Base-by-base conservation (phyloP, 2,329 filamentous ascomycete species). In the Pyricularia sp. region DNA sequence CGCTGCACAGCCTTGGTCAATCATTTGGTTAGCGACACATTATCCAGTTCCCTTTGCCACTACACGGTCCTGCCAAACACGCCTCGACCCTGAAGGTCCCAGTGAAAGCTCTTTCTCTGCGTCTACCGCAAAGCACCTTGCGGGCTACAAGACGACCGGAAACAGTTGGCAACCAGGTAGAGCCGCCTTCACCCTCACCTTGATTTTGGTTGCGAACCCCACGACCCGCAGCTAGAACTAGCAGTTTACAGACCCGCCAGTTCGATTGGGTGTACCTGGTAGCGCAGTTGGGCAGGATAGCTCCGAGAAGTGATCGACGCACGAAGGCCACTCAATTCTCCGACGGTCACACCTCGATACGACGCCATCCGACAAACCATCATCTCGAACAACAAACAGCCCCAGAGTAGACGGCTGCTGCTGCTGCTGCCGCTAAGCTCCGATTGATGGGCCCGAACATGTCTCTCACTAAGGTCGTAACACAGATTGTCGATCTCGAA, bases 391-490 rank as follows among this genome's bases (percentile, higher is more conserved):
- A 49, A 49, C 7, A 19, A 49, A 49, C 40, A n/a, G 6, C 19
- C 5, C 6, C 40, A 19, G 40, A 49, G 40, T 5, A 49, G 40
- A 49, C 40, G 40, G 40, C 40, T 49, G 40, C 40, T n/a, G 40
- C 40, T 49, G 40, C 40, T 49, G 40, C 40, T 19, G 40, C 40
- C 40, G 40, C 40, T 49, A 49, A 49, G 12, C 40, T 49, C 40
- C 40, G 5, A 49, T 49, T 49, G 40, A 49, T 49, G 40, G 40
- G 60, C 60, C 31, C 60, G 60, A 62, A 62, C 60, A 62, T 62
- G 60, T 40, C 60, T 62, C n/a, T 35, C 60, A 62, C 60, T 22
- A 62, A 26, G 31, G 26, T 62, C 31, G 60, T 62, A 31, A 22
- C 30, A 40, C 60, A 49, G n/a, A 62, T 26, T 26, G 60, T 35